phyloP scores from a whole-genome alignment of 2,329 filamentous ascomycete species.

The Diaporthe humulicola region DNA sequence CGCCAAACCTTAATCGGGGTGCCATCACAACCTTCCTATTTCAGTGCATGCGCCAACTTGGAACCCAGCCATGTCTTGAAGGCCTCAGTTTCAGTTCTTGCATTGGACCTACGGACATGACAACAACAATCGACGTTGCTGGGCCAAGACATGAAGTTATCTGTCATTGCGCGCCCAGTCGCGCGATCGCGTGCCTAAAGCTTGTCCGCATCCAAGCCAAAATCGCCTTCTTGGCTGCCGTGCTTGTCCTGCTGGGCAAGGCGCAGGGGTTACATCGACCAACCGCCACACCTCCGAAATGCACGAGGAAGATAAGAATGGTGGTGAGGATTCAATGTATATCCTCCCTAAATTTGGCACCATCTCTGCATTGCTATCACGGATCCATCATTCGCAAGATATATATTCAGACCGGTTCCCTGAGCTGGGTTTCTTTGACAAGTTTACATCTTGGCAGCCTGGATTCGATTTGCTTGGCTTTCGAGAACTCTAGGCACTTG shows the following conservation, averaged over 20 bases:
- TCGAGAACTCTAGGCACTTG: no score
- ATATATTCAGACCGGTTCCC: no score
- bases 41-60: background rate
- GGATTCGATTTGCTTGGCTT: no score
- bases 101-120: background rate
- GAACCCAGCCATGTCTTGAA: background rate
- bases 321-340: no score
- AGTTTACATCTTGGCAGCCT: no score
- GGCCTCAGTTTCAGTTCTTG: background rate
- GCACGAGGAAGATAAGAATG: no score
- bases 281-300: background rate
- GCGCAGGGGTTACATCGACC: conserved; percentile 1
- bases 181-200: conserved; percentile 6
- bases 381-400: no score
- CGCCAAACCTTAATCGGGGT: background rate
- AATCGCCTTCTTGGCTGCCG: conserved; percentile 12
- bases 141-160: background rate
- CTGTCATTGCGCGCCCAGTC: background rate
- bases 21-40: background rate
- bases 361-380: no score
- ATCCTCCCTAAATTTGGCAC: no score
- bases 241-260: conserved; percentile 18
- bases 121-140: background rate
- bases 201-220: background rate
- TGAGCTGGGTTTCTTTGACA: no score